A percentile compares a stretch with the other conserved stretches of the same genome.
phyloP scores from a whole-genome alignment of 257 asterid genomes.

The Primulina huaijiensis region DNA sequence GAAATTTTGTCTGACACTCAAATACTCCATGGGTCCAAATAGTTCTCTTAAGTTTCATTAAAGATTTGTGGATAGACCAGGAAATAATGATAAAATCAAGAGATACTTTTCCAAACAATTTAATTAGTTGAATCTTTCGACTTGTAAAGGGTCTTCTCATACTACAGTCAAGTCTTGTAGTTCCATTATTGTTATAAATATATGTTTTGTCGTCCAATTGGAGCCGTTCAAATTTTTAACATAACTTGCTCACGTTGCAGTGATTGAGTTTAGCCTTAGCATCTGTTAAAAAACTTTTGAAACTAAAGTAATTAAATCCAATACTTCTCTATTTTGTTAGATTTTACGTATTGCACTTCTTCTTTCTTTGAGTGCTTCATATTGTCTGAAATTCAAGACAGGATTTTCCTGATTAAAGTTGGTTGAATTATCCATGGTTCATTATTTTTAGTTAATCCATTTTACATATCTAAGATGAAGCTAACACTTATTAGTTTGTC shows the following conservation, averaged over 20 bases:
- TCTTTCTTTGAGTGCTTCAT: background rate
- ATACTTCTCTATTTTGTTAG: background rate
- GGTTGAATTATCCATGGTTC: no score
- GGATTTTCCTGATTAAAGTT: background rate
- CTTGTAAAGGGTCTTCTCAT: background rate
- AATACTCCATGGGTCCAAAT: background rate
- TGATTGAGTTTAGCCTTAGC: background rate
- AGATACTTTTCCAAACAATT: constrained; percentile 1
- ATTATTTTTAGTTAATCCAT: background rate
- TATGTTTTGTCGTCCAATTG: background rate
- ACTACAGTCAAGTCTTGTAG: background rate
- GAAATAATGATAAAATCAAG: background rate
- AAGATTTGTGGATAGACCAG: constrained; percentile 6
- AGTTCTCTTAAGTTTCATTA: background rate
- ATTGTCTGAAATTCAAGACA: background rate
- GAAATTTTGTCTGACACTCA: background rate
- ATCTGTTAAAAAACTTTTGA: background rate
- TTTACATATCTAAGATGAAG: background rate
- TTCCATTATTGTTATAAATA: background rate
- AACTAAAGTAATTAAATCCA: background rate
- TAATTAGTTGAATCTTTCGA: constrained; percentile 5
- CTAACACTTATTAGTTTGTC: background rate
- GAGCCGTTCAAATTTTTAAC: background rate
- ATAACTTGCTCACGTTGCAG: background rate
- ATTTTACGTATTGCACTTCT: background rate